A percentile compares a stretch with the other conserved stretches of the same genome.
Evolutionary conservation across 306 rosid genomes (phyloP).

Genomic region (Vicia faba): DNA sequence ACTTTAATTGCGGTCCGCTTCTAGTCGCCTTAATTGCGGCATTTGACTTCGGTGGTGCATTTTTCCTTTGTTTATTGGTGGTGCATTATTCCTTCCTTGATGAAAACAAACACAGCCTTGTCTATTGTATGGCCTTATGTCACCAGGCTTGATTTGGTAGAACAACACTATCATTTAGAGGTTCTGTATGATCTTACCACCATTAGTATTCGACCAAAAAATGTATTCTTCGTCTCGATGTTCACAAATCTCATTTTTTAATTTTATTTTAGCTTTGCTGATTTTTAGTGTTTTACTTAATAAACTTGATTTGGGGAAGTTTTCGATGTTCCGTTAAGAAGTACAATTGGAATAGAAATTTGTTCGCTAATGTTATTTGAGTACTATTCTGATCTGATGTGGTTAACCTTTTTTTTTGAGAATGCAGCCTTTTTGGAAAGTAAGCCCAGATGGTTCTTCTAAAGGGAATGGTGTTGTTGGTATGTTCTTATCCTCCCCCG

Average conservation of each 20-base stretch:
- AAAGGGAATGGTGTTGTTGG: constrained; percentile 86
- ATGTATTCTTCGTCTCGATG: background rate
- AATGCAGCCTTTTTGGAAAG: constrained; percentile 94
- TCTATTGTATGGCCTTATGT: background rate
- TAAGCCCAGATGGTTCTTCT: constrained; percentile 62
- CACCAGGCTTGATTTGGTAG: background rate
- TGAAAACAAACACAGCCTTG: background rate
- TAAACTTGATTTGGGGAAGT: constrained; percentile 23
- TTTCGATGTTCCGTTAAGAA: constrained; percentile 24
- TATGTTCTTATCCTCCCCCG: constrained; percentile 46
- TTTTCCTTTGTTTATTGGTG: background rate
- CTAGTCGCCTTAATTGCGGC: no score
- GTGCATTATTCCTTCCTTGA: background rate
- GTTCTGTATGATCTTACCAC: background rate
- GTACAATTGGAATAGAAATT: constrained; percentile 10
- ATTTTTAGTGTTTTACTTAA: background rate
- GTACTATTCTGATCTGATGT: constrained; percentile 39
- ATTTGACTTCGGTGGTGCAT: no score
- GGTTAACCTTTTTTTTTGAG: constrained; percentile 34
- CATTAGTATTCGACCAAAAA: background rate
- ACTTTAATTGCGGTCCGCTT: no score
- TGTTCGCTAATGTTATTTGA: constrained; percentile 29
- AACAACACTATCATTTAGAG: background rate
- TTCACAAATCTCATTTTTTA: background rate
- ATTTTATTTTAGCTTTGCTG: background rate